Percentiles rank a stretch among this genome's conserved stretches.
These are phyloP conservation scores for Antarctomyces pellizariae DNA, from an alignment of 495 filamentous ascomycete species.

Conservation along the genomic window DNA sequence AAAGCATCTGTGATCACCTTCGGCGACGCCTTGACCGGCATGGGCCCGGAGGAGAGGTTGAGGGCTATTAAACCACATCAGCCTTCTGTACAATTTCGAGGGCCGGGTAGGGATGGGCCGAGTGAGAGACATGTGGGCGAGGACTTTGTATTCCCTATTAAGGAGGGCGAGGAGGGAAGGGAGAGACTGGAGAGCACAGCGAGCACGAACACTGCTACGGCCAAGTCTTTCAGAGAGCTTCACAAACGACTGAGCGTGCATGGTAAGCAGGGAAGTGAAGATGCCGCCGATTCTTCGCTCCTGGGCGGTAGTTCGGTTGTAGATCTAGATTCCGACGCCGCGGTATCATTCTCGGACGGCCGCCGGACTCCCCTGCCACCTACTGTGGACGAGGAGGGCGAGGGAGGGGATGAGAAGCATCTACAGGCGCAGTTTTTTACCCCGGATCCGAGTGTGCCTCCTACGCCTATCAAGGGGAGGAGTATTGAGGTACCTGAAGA, in stretches of 20 bases:
- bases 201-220: conserved; percentile 31
- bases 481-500: no score
- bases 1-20: conserved; percentile 93
- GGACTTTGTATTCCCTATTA: conserved; percentile 17
- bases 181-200: conserved; percentile 27
- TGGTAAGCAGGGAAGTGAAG: no score
- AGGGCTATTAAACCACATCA: conserved; percentile 14
- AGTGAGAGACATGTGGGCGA: conserved; percentile 10
- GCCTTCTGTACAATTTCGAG: no score
- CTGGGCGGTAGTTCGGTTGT: conserved; percentile 16
- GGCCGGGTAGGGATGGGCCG: conserved; percentile 8
- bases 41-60: conserved; percentile 56
- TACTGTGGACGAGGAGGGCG: conserved; percentile 19
- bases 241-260: conserved; percentile 12
- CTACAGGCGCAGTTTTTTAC: conserved; percentile 12
- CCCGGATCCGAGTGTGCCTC: no score
- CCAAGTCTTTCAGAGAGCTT: conserved; percentile 27
- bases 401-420: conserved; percentile 3
- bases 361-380: conserved; percentile 27
- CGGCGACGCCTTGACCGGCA: conserved; percentile 68
- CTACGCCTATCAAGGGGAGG: no score
- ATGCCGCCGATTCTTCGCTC: conserved; percentile 18
- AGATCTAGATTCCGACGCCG: conserved; percentile 28
- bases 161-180: conserved; percentile 14
- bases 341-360: conserved; percentile 30